Evolutionary conservation across 805 yeast species (phyloP).

Genomic region (Cyberlindnera nakhonratchasimensis): DNA sequence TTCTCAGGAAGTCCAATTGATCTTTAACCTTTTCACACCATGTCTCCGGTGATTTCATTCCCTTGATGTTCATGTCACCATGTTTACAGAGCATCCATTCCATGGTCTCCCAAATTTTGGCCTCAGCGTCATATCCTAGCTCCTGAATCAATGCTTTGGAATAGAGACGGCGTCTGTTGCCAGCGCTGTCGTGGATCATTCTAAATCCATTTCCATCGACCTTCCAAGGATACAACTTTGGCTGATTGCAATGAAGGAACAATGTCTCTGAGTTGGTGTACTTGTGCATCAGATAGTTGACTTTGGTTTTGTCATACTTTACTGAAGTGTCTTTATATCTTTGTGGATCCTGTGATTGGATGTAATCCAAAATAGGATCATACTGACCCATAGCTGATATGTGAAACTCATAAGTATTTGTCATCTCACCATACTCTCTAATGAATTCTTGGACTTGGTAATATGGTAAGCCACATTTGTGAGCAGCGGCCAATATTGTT

Average conservation of each 20-base stretch:
- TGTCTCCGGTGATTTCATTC: constrained; percentile 35
- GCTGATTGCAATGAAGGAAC: constrained; percentile 30
- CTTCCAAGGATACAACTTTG: constrained; percentile 31
- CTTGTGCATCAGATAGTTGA: constrained; percentile 24
- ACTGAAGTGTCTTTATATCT: constrained; percentile 15
- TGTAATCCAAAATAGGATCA: constrained; percentile 44
- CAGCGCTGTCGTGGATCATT: constrained; percentile 21
- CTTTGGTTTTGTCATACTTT: constrained; percentile 15
- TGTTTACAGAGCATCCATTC: constrained; percentile 30
- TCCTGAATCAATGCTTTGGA: constrained; percentile 20
- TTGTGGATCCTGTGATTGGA: constrained; percentile 17
- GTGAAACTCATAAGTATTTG: constrained; percentile 32
- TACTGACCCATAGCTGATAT: constrained; percentile 59
- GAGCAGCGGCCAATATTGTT: constrained; percentile 69
- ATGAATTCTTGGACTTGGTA: constrained; percentile 54
- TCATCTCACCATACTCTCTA: constrained; percentile 45
- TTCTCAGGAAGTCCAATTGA: constrained; percentile 35
- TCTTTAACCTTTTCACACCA: constrained; percentile 37
- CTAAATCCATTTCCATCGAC: constrained; percentile 26
- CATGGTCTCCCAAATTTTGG: constrained; percentile 28
- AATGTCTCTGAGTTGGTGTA: constrained; percentile 24
- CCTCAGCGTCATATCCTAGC: constrained; percentile 29
- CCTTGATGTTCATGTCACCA: constrained; percentile 35
- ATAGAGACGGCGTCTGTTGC: constrained; percentile 24
- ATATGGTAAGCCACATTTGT: constrained; percentile 42